phyloP scores from a whole-genome alignment of 2,329 filamentous ascomycete species.

The Coniella vitis region DNA sequence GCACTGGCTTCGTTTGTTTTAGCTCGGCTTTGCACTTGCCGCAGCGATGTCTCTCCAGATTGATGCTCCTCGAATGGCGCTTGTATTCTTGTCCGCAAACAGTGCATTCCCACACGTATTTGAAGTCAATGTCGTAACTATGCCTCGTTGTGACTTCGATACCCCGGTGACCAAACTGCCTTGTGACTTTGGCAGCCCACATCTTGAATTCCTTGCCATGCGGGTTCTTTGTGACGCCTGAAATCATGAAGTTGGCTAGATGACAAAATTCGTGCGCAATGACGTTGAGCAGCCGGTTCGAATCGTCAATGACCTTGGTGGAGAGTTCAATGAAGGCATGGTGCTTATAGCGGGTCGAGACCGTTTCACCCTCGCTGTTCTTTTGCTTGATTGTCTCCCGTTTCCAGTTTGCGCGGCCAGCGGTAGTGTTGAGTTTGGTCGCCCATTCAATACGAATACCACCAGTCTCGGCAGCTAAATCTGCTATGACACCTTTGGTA shows the following conservation, averaged over 20 bases:
- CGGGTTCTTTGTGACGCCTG: slow-evolving; percentile 64
- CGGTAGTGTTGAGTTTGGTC: slow-evolving; percentile 73
- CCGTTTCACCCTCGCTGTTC: slow-evolving; percentile 21
- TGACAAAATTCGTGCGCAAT: slow-evolving; percentile 98
- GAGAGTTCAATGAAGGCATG: slow-evolving; percentile 84
- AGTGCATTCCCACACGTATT: slow-evolving; percentile 78
- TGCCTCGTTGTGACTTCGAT: slow-evolving; percentile 86
- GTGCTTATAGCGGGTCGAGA: slow-evolving; percentile 32
- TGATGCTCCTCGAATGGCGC: slow-evolving; percentile 79
- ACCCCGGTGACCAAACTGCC: slow-evolving; percentile 51
- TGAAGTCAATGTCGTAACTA: slow-evolving; percentile 82
- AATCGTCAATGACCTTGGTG: slow-evolving; percentile 76
- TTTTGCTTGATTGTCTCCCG: slow-evolving; percentile 45
- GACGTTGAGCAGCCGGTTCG: slow-evolving; percentile 75
- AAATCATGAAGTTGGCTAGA: slow-evolving; percentile 84
- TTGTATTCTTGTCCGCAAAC: slow-evolving; percentile 67
- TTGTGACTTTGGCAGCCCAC: slow-evolving; percentile 55
- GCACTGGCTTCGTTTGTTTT: slow-evolving; percentile 72
- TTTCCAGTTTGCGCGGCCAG: slow-evolving; percentile 68
- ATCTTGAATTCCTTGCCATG: slow-evolving; percentile 80
- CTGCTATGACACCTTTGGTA: slow-evolving; percentile 50
- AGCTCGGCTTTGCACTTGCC: slow-evolving; percentile 66
- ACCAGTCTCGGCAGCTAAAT: slow-evolving; percentile 56
- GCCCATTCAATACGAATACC: slow-evolving; percentile 68
- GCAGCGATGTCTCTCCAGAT: slow-evolving; percentile 64